Base-by-base conservation (phyloP, 2,329 filamentous ascomycete species). In the Cercospora citrullina region DNA sequence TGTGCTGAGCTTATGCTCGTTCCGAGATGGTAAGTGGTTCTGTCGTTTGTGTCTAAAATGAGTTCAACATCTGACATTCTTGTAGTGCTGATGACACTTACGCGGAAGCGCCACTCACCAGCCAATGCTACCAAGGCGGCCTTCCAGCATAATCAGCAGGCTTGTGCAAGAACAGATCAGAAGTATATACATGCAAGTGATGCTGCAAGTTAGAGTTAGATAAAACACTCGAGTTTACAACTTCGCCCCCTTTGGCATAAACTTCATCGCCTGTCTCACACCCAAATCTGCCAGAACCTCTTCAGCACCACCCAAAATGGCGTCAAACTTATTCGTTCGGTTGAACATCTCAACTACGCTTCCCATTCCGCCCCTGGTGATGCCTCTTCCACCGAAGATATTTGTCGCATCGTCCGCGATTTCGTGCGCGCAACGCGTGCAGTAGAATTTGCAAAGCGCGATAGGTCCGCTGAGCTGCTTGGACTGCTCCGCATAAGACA, bases 281-380 rank as follows among this genome's bases (percentile, higher is more conserved):
- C 92, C 92, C 64, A 96, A 79, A 80, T 96, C 93, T 5, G 86
- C 90, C 67, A 96, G 78, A 68, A 96, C 89, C 82, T 96, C 92
- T 80, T 96, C 92, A 1, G 91, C 90, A 10, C 92, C 92, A 67
- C 92, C 92, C 28, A 94, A 80, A 68, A 84, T 84, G 4, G 82
- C 82, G 76, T 84, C 82, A 67, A 84, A 95, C 81, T 95, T 95
- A 81, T 94, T 92, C 1, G 90, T 92, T 58, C 91, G 85, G 79
- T 94, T 87, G 82, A 95, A 95, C 85, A 91, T 90, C 81, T 96
- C 92, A 69, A 96, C 88, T 33, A 92, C 85, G 62, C 87, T 86
- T 59, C 92, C 93, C 92, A 96, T 96, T 16, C 92, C 92, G 0
- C 86, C 87, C 80, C 93, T 90, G 0, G 93, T 96, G 8, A 96